These are phyloP conservation scores for Boletus vermiculosoides DNA, from an alignment of 768 basidiomycete genomes.

Conservation along the genomic window DNA sequence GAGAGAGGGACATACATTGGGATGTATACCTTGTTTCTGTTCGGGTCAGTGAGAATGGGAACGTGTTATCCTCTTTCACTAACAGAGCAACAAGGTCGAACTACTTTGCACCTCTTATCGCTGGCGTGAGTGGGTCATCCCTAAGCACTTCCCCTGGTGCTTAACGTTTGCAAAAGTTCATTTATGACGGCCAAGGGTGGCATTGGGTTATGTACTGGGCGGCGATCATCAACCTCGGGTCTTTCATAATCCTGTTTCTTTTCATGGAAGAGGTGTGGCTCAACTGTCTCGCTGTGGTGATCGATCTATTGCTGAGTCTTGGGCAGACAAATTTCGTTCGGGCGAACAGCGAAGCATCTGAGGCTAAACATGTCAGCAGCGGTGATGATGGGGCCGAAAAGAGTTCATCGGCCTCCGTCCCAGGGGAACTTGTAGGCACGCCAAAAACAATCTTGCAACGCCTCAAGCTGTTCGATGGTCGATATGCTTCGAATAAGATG, in stretches of 20 bases:
- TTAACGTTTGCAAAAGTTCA: conserved; percentile 11
- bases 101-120: conserved; percentile 22
- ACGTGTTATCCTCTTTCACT: background rate
- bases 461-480: conserved; percentile 13
- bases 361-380: background rate
- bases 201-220: conserved; percentile 26
- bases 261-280: conserved; percentile 20
- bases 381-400: conserved; percentile 10
- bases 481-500: conserved; percentile 21
- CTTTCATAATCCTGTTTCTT: conserved; percentile 16
- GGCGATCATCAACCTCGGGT: conserved; percentile 19
- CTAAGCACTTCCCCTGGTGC: background rate
- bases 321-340: conserved; percentile 18
- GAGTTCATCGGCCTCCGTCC: conserved; percentile 5
- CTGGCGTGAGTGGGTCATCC: conserved; percentile 12
- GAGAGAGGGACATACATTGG: conserved; percentile 22
- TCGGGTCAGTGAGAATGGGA: conserved; percentile 10
- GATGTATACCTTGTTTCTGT: conserved; percentile 19
- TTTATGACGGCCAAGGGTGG: conserved; percentile 21
- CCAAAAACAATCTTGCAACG: conserved; percentile 14
- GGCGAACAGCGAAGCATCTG: conserved; percentile 17
- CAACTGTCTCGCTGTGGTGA: background rate
- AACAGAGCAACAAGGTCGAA: conserved; percentile 13
- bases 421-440: conserved; percentile 11
- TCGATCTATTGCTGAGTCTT: background rate